Percentiles rank a stretch among this genome's conserved stretches.
Evolutionary conservation across 257 asterid genomes (phyloP).

Genomic region (Apocynum venetum): DNA sequence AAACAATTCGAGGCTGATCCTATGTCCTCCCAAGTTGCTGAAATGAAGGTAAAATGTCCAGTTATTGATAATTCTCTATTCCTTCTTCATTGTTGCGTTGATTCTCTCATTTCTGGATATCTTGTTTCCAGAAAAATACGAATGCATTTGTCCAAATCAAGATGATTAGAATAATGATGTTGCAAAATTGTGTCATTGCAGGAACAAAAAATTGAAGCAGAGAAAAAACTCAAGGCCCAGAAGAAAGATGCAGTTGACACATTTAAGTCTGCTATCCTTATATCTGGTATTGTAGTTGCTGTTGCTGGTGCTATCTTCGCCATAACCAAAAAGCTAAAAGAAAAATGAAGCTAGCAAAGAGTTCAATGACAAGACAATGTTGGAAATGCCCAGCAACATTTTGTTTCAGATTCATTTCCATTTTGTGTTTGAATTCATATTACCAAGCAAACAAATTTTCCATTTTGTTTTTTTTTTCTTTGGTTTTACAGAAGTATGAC

Average conservation of each 20-base stretch:
- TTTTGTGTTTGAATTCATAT: background rate
- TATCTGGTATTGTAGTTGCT: constrained; percentile 64
- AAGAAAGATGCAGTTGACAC: constrained; percentile 52
- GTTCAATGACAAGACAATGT: background rate
- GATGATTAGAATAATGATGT: background rate
- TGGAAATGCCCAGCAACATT: background rate
- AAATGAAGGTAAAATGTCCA: constrained; percentile 36
- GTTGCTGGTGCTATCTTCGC: constrained; percentile 73
- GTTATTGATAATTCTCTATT: background rate
- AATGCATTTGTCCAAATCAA: too few relatives aligned
- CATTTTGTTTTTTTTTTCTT: background rate
- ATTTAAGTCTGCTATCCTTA: constrained; percentile 48
- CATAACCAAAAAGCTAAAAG: constrained; percentile 60
- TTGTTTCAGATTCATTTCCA: background rate
- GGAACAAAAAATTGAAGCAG: constrained; percentile 31
- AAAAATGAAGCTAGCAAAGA: constrained; percentile 32
- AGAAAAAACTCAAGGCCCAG: constrained; percentile 33
- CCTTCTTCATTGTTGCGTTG: background rate
- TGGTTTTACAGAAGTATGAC: background rate
- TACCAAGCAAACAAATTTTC: background rate
- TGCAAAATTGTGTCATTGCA: constrained; percentile 13
- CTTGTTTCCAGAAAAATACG: too few relatives aligned
- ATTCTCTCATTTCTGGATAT: background rate
- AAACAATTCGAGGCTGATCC: constrained; percentile 54
- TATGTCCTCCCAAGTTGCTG: constrained; percentile 45